phyloP scores from a whole-genome alignment of 2,329 filamentous ascomycete genomes.

The Teratosphaeria nubilosa region DNA sequence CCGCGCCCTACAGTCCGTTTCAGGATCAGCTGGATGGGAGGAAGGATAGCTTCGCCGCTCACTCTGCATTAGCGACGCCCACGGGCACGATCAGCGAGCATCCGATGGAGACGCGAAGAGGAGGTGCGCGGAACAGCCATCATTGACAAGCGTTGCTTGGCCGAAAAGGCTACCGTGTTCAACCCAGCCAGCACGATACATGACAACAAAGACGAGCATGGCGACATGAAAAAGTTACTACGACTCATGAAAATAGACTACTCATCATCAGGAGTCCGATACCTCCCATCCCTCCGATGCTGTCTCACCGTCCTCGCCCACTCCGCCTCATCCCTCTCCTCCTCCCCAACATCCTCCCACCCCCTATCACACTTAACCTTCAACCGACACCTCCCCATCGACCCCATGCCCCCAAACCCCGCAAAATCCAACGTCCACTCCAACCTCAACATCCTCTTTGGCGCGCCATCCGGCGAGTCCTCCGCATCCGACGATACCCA shows the following conservation, averaged over 20 bases:
- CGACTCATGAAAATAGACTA: not conserved
- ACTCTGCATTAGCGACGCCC: conserved; percentile 4
- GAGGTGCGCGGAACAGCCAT: not conserved
- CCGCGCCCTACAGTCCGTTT: conserved; percentile 51
- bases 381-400: conserved; percentile 30
- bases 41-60: conserved; percentile 14
- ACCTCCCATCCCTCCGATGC: conserved; percentile 17
- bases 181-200: not conserved
- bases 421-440: conserved; percentile 36
- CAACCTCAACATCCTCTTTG: conserved; percentile 27
- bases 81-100: conserved; percentile 19
- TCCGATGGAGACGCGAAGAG: conserved; percentile 17
- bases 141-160: not conserved
- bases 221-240: not conserved
- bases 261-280: conserved; percentile 8
- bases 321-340: conserved; percentile 18
- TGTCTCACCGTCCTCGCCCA: conserved; percentile 12
- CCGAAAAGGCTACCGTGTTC: not conserved
- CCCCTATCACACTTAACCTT: conserved; percentile 29
- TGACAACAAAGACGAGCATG: not conserved
- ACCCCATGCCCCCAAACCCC: conserved; percentile 25
- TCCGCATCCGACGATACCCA: conserved; percentile 33
- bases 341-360: conserved; percentile 12
- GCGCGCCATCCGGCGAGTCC: conserved; percentile 21
- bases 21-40: conserved; percentile 4